Evolutionary conservation across 495 filamentous ascomycete species (phyloP).

Genomic region (Penicillium longicatenatum): DNA sequence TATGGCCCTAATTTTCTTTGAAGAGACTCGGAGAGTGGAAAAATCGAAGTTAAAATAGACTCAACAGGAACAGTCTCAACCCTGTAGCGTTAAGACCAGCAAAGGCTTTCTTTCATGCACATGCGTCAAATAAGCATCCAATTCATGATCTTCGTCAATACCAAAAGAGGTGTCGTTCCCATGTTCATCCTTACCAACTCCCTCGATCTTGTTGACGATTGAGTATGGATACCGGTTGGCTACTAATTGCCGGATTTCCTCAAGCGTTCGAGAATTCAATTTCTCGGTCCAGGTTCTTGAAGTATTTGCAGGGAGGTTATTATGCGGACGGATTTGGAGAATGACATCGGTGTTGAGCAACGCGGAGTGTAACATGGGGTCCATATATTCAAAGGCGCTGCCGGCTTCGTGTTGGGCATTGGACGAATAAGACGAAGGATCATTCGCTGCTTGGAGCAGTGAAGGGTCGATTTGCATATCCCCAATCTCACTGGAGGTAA

Average conservation of each 20-base stretch:
- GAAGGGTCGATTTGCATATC: slow-evolving; percentile 71
- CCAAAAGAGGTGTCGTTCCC: slow-evolving; percentile 58
- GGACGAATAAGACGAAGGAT: slow-evolving; percentile 44
- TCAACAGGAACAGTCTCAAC: slow-evolving; percentile 7
- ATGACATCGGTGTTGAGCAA: slow-evolving; percentile 55
- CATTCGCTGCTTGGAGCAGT: slow-evolving; percentile 54
- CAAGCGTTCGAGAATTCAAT: slow-evolving; percentile 54
- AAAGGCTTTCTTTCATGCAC: slow-evolving; percentile 63
- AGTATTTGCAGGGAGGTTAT: slow-evolving; percentile 41
- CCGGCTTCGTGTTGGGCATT: slow-evolving; percentile 42
- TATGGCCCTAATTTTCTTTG: neutral
- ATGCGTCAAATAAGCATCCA: slow-evolving; percentile 68
- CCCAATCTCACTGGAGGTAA: slow-evolving; percentile 44
- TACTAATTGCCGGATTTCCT: slow-evolving; percentile 57
- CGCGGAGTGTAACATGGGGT: slow-evolving; percentile 33
- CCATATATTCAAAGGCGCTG: slow-evolving; percentile 40
- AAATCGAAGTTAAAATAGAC: neutral
- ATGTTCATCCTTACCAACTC: slow-evolving; percentile 60
- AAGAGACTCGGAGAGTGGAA: neutral
- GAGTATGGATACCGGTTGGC: slow-evolving; percentile 57
- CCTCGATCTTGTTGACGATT: slow-evolving; percentile 61
- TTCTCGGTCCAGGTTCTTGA: slow-evolving; percentile 65
- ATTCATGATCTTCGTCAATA: slow-evolving; percentile 69
- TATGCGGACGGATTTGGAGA: slow-evolving; percentile 62
- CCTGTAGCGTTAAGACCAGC: slow-evolving; percentile 57